These are phyloP conservation scores for Jasminum sambac DNA, from an alignment of 257 asterid species.

Conservation along the genomic window DNA sequence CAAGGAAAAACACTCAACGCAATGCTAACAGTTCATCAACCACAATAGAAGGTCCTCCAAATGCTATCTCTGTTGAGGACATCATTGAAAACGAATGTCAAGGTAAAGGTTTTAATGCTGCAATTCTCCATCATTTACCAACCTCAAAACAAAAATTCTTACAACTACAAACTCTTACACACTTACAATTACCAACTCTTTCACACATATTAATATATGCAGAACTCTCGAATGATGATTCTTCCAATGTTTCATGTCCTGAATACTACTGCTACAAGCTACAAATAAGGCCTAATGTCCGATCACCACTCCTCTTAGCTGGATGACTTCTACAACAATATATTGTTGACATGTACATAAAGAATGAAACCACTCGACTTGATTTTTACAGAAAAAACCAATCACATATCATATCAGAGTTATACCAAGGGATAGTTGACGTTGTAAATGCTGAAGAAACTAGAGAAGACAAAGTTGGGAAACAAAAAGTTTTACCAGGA, in stretches of 20 bases:
- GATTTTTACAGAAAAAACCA: background rate
- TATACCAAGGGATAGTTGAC: background rate
- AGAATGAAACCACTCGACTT: background rate
- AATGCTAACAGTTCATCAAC: too few relatives aligned
- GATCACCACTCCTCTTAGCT: background rate
- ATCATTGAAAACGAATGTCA: background rate
- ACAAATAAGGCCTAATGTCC: background rate
- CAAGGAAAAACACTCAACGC: too few relatives aligned
- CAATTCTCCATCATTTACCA: too few relatives aligned
- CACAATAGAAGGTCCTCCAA: too few relatives aligned
- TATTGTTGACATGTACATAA: background rate
- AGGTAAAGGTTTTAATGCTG: background rate
- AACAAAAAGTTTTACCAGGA: background rate
- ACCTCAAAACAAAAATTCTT: too few relatives aligned
- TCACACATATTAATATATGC: background rate
- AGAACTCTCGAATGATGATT: background rate
- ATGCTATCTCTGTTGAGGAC: too few relatives aligned
- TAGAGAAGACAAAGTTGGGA: background rate
- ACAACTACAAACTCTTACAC: too few relatives aligned
- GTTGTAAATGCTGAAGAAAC: background rate
- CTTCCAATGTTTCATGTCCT: background rate
- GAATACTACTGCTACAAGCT: background rate
- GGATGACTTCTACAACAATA: background rate
- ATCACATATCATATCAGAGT: background rate
- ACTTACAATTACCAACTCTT: too few relatives aligned